A percentile compares a stretch with the other conserved stretches of the same genome.
Conservation (phyloP, 2,329 filamentous ascomycete genomes). For the Aureobasidium sp. region DNA sequence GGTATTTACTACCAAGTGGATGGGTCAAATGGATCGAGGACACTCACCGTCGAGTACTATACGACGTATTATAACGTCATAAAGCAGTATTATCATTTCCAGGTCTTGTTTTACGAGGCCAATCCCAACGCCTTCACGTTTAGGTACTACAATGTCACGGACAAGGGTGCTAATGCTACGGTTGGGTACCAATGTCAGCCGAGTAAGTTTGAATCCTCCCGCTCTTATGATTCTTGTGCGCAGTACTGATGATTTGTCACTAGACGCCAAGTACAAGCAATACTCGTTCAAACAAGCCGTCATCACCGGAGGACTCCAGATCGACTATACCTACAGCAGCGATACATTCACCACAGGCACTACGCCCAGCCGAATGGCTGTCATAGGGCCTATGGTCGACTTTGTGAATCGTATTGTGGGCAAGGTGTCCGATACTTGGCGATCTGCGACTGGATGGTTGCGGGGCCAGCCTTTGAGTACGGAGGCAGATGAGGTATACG, state of each 20-base stretch:
- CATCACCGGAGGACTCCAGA: conserved; percentile 13
- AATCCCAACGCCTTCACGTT: conserved; percentile 11
- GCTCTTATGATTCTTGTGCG: background rate
- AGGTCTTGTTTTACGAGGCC: conserved; percentile 5
- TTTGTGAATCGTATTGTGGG: background rate
- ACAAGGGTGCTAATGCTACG: conserved; percentile 13
- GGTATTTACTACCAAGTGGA: conserved; percentile 22
- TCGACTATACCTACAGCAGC: background rate
- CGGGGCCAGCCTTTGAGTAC: background rate
- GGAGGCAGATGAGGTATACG: background rate
- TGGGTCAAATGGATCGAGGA: conserved; percentile 8
- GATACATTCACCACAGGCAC: background rate
- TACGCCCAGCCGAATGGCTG: background rate
- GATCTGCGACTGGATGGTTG: background rate
- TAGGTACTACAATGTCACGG: conserved; percentile 18
- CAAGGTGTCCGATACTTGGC: background rate
- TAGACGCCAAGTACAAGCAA: conserved; percentile 10
- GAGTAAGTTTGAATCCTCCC: background rate
- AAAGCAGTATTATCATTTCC: conserved; percentile 21
- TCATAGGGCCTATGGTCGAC: background rate
- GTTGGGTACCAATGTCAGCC: conserved; percentile 16
- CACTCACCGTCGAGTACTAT: conserved; percentile 20
- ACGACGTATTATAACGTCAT: conserved; percentile 4
- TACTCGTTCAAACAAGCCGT: conserved; percentile 17
- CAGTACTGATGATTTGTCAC: background rate